These are phyloP conservation scores for Xylaria intraflava DNA, from an alignment of 495 filamentous ascomycete species.

Conservation along the genomic window DNA sequence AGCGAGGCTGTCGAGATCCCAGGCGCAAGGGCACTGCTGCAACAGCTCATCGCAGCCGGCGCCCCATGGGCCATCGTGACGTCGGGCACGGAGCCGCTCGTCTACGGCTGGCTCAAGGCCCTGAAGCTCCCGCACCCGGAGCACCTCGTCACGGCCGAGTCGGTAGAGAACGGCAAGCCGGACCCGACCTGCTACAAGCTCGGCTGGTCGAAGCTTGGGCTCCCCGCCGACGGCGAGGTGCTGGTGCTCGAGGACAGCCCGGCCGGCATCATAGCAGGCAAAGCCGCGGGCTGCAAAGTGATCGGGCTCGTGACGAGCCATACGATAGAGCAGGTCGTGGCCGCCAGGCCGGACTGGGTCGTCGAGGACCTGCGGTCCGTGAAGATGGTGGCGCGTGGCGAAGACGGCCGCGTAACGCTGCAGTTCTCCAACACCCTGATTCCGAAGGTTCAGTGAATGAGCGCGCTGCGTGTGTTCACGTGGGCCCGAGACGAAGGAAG, in stretches of 20 bases:
- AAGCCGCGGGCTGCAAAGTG: slow-evolving; percentile 83
- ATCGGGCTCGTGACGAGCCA: slow-evolving; percentile 85
- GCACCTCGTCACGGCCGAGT: slow-evolving; percentile 77
- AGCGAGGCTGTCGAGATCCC: slow-evolving; percentile 76
- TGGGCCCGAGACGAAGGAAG: background rate
- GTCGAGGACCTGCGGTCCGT: slow-evolving; percentile 73
- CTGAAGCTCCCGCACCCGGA: slow-evolving; percentile 66
- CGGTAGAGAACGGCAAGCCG: slow-evolving; percentile 81
- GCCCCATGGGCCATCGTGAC: slow-evolving; percentile 91
- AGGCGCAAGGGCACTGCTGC: slow-evolving; percentile 47
- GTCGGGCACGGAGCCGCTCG: slow-evolving; percentile 72
- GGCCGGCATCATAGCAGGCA: slow-evolving; percentile 82
- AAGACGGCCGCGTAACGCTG: slow-evolving; percentile 45
- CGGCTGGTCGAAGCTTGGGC: slow-evolving; percentile 56
- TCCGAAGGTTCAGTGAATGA: background rate
- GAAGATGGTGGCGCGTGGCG: slow-evolving; percentile 40
- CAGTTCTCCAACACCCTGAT: slow-evolving; percentile 40
- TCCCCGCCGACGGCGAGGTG: slow-evolving; percentile 42
- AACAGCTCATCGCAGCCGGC: slow-evolving; percentile 33
- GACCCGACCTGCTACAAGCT: slow-evolving; percentile 78
- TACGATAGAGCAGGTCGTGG: slow-evolving; percentile 58
- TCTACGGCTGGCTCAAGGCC: slow-evolving; percentile 79
- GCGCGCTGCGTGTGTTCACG: background rate
- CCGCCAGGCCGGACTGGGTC: slow-evolving; percentile 80
- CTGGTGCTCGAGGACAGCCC: slow-evolving; percentile 91